Percentiles rank a stretch among this genome's conserved stretches.
Evolutionary conservation across 192 early-diverging fungal species (phyloP).

Genomic region (Chytriomyces sp.): DNA sequence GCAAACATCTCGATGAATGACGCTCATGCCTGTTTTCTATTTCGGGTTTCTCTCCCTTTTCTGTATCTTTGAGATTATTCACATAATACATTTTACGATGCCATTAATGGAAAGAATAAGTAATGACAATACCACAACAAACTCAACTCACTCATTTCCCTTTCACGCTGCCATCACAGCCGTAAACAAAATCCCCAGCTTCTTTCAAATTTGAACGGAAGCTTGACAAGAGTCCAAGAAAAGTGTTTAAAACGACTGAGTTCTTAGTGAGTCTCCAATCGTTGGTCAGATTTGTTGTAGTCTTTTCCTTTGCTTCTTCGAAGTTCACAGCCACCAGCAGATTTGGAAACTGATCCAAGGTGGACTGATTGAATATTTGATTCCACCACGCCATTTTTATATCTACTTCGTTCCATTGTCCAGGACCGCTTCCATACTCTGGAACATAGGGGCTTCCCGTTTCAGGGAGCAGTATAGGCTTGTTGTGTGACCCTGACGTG

Average conservation of each 20-base stretch:
- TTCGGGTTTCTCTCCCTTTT: too few species aligned
- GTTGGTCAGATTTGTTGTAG: neutral
- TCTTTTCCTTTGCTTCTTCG: conserved; percentile 37
- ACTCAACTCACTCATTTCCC: too few species aligned
- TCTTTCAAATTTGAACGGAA: neutral
- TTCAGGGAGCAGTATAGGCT: conserved; percentile 46
- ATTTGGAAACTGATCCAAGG: conserved; percentile 9
- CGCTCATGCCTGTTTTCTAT: too few species aligned
- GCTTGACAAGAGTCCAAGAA: neutral
- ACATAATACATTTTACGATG: too few species aligned
- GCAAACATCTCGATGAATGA: too few species aligned
- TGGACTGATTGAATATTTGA: conserved; percentile 18
- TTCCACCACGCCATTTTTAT: conserved; percentile 47
- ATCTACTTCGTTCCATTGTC: conserved; percentile 9
- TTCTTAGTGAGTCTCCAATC: neutral
- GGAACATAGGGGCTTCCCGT: conserved; percentile 28
- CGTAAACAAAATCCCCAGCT: neutral
- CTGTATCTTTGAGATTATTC: too few species aligned
- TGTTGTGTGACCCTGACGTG: conserved; percentile 22
- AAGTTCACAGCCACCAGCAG: conserved; percentile 46
- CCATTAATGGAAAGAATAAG: too few species aligned
- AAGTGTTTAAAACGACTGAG: neutral
- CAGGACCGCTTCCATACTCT: neutral
- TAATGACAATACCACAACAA: too few species aligned
- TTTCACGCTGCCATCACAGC: neutral